A percentile compares a stretch with the other conserved stretches of the same genome.
Conservation (phyloP, 371 early-diverging fungal genomes). For the Nosema muscidifuracis region DNA sequence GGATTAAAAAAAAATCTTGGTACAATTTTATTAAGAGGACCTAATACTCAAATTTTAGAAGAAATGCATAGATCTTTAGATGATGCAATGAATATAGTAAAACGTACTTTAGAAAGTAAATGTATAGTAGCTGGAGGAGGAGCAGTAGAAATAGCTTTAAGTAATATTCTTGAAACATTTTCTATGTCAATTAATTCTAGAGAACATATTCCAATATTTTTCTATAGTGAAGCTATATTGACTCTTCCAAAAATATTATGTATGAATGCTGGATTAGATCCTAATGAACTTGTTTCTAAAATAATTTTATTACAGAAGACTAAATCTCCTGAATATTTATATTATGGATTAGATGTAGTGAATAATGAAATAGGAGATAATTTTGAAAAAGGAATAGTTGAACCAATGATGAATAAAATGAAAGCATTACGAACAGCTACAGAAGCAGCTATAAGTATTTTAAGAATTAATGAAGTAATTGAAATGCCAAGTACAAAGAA, state of each 20-base stretch:
- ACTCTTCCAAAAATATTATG: conserved; percentile 93
- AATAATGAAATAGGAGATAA: conserved; percentile 88
- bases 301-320: conserved; percentile 41
- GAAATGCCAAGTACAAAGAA: conserved; percentile 41
- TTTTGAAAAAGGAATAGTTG: conserved; percentile 86
- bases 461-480: conserved; percentile 79
- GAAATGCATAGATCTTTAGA: conserved; percentile 98
- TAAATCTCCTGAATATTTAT: conserved; percentile 64
- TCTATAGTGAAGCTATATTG: conserved; percentile 88
- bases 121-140: conserved; percentile 98
- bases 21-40: conserved; percentile 88
- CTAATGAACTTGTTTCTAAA: conserved; percentile 85
- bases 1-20: conserved; percentile 73
- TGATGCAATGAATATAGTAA: conserved; percentile 90
- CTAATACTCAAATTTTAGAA: conserved; percentile 83
- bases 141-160: conserved; percentile 90
- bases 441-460: conserved; percentile 95
- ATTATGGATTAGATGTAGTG: conserved; percentile 78
- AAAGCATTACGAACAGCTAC: conserved; percentile 95
- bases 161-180: conserved; percentile 92
- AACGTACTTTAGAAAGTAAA: conserved; percentile 90
- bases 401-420: conserved; percentile 96
- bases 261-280: conserved; percentile 95
- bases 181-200: conserved; percentile 71
- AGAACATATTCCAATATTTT: conserved; percentile 93